Percentiles rank a stretch among this genome's conserved stretches.
Conservation (phyloP, 768 basidiomycete genomes). For the Vararia minispora region DNA sequence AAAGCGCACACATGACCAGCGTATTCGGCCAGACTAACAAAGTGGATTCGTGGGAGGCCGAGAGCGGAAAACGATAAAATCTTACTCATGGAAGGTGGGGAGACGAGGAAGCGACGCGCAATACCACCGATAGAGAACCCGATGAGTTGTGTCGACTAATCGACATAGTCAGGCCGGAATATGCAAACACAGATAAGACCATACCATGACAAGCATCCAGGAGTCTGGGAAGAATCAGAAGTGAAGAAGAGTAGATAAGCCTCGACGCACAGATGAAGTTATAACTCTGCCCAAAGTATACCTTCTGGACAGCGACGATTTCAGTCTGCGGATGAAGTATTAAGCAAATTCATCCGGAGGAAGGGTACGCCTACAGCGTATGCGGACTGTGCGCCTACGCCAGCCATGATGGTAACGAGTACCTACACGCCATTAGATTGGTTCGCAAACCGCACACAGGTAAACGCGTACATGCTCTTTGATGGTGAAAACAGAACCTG, state of each 20-base stretch:
- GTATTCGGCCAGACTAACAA: conserved; percentile 54
- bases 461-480: conserved; percentile 27
- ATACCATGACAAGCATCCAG: conserved; percentile 74
- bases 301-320: conserved; percentile 58
- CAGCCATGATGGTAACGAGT: conserved; percentile 31
- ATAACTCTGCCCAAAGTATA: conserved; percentile 50
- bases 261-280: conserved; percentile 35
- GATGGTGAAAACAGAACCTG: conserved; percentile 63
- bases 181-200: conserved; percentile 48
- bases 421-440: conserved; percentile 3
- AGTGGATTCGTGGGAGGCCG: neutral
- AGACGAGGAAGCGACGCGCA: conserved; percentile 61
- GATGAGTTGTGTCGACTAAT: conserved; percentile 52
- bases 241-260: conserved; percentile 5
- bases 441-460: neutral
- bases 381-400: conserved; percentile 24
- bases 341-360: conserved; percentile 10
- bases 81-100: conserved; percentile 36
- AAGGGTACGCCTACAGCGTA: conserved; percentile 24
- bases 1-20: conserved; percentile 58
- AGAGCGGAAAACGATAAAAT: neutral
- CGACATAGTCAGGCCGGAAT: neutral
- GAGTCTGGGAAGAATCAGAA: conserved; percentile 36
- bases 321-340: conserved; percentile 32
- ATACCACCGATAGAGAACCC: conserved; percentile 77